Evolutionary conservation across 2,329 filamentous ascomycete species (phyloP), one percentile per base, ranked within the genome.

Genomic region (Geosmithia flava): DNA sequence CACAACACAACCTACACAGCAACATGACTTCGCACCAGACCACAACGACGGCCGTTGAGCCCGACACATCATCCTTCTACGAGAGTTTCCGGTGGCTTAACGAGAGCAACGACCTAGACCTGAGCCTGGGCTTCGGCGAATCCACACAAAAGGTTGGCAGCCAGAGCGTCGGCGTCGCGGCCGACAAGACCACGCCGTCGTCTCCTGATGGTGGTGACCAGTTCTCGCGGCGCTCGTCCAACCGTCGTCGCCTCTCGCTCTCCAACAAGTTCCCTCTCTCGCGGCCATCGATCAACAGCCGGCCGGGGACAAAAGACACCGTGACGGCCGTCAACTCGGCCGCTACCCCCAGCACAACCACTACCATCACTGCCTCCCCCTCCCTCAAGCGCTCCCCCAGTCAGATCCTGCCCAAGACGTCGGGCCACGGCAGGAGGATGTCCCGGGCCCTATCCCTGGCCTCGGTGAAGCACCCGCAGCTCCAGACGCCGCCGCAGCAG

Each of bases 61-160:
- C 33, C 33, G 33, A 37, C 3, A 7, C 33, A 37, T 37, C 33
- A 6, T 6, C 75, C 1, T 68, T 85, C 49, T 77, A 79, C 46
- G 80, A 87, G 52, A 82, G 74, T 58, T 84, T 88, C 54, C 74
- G 80, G 45, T 87, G 84, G 83, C 68, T 88, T 23, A 83, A 89
- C 29, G 81, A 87, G 49, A 80, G 86, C 47, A 76, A 82, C 17
- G 77, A 85, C 47, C 67, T 90, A 30, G 83, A 90, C 55, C 62
- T 83, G 20, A 71, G 76, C 43, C 70, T 90, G 39, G 74, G 73
- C 39, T 65, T 88, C 30, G 81, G 87, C 58, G 81, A 87, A 58
- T 85, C 87, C 57, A 81, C 85, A 57, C 69, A 75, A 44, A 81
- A 81, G 4, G 23, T 27, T 8, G 23, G 23, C 55, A 65, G 81